A percentile compares a stretch with the other conserved stretches of the same genome.
Conservation (phyloP, 306 rosid species). For the Citrullus mucosospermus region DNA sequence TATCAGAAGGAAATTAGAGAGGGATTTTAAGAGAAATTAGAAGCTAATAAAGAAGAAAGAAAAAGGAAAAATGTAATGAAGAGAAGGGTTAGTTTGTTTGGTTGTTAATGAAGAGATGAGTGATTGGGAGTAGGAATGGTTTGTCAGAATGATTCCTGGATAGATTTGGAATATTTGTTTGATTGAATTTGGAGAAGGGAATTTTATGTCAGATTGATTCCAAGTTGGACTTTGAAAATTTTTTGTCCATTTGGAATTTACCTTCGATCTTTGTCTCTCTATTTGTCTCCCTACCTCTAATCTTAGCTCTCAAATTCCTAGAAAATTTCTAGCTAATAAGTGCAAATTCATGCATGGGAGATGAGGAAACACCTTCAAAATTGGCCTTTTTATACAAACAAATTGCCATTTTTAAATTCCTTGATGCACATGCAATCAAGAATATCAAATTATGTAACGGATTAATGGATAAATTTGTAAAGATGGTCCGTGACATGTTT, state of each 20-base stretch:
- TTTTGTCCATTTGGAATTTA: not conserved
- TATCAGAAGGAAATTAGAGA: not conserved
- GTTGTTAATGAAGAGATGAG: not conserved
- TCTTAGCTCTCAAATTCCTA: no score
- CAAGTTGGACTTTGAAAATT: not conserved
- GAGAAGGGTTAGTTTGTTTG: not conserved
- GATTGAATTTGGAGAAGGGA: not conserved
- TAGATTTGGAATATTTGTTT: not conserved
- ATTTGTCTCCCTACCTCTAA: not conserved
- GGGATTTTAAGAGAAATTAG: not conserved
- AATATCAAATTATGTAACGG: not conserved
- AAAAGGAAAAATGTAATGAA: not conserved
- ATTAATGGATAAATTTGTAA: not conserved
- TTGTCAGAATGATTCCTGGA: constrained; percentile 1
- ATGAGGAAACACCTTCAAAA: not conserved
- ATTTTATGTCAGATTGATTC: not conserved
- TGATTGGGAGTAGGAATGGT: not conserved
- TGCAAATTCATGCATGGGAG: not conserved
- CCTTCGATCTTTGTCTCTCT: not conserved
- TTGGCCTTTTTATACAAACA: not conserved
- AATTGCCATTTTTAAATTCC: not conserved
- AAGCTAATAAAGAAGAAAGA: not conserved
- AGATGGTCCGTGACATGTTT: not conserved
- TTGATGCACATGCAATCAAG: not conserved
- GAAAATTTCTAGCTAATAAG: not conserved